Conservation (phyloP, 345 rosid genomes). For the Gynandropsis gynandra region DNA sequence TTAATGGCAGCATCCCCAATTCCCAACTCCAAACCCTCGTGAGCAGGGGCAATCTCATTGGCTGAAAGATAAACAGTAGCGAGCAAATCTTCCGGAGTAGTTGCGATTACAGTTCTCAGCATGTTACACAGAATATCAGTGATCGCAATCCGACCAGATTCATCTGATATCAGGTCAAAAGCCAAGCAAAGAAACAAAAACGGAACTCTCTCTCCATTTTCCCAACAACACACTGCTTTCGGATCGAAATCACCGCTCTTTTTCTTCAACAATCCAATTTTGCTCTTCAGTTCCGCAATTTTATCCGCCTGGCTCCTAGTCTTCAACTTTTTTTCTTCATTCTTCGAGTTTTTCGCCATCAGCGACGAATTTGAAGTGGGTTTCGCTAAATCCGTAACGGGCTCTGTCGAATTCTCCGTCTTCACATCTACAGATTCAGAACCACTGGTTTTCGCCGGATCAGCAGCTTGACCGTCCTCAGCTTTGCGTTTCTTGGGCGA, state of each 20-base stretch:
- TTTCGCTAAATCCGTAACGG: conserved; percentile 11
- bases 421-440: conserved; percentile 13
- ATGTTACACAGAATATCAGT: conserved; percentile 81
- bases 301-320: conserved; percentile 24
- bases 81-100: conserved; percentile 69
- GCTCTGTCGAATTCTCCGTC: conserved; percentile 13
- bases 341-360: conserved; percentile 16
- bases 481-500: conserved; percentile 49
- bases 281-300: conserved; percentile 45
- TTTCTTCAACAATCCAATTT: conserved; percentile 54
- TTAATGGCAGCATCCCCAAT: conserved; percentile 74
- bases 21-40: conserved; percentile 88
- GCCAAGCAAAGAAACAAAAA: conserved; percentile 62
- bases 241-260: conserved; percentile 61
- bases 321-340: conserved; percentile 27
- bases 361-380: conserved; percentile 19
- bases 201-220: conserved; percentile 68
- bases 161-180: conserved; percentile 62
- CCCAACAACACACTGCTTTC: conserved; percentile 50
- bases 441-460: conserved; percentile 12
- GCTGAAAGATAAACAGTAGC: conserved; percentile 65
- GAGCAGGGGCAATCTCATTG: conserved; percentile 77
- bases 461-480: conserved; percentile 19
- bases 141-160: conserved; percentile 67
- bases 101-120: conserved; percentile 75